Percentiles rank a stretch among this genome's conserved stretches.
Evolutionary conservation across 352 stramenopile genomes (phyloP).

Genomic region (Pythium chondricola): DNA sequence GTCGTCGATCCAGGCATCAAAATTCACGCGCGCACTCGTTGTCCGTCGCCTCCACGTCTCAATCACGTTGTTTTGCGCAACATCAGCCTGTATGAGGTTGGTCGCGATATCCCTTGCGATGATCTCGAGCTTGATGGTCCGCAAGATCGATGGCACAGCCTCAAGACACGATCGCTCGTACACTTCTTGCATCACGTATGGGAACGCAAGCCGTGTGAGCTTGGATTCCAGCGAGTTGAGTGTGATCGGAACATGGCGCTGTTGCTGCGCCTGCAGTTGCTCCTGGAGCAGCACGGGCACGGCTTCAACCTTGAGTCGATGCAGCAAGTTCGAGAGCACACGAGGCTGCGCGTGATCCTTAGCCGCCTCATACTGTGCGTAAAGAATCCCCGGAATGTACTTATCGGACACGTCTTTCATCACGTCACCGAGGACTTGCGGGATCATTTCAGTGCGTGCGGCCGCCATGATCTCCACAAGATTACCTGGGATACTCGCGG

Average conservation of each 20-base stretch:
- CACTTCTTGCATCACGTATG: constrained; percentile 51
- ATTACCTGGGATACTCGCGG: constrained; percentile 34
- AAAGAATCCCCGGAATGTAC: constrained; percentile 38
- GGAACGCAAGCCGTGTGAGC: constrained; percentile 45
- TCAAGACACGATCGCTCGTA: constrained; percentile 59
- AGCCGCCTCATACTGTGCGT: constrained; percentile 18
- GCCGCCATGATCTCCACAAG: constrained; percentile 46
- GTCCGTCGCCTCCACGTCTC: constrained; percentile 39
- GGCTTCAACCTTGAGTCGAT: constrained; percentile 42
- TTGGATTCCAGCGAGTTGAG: constrained; percentile 37
- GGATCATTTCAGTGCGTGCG: constrained; percentile 47
- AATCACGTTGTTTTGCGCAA: constrained; percentile 40
- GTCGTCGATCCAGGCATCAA: constrained; percentile 65
- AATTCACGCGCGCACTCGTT: constrained; percentile 24
- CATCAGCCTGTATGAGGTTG: constrained; percentile 29
- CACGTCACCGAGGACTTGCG: constrained; percentile 49
- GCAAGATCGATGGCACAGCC: constrained; percentile 45
- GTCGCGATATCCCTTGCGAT: constrained; percentile 32
- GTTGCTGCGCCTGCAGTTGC: constrained; percentile 33
- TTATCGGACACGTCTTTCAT: constrained; percentile 56
- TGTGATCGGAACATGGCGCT: constrained; percentile 40
- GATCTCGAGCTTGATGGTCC: constrained; percentile 62
- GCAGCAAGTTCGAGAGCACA: constrained; percentile 44
- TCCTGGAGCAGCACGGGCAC: constrained; percentile 36
- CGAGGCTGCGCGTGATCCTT: constrained; percentile 36